Percentiles rank a stretch among this genome's conserved stretches.
phyloP scores from a whole-genome alignment of 2,329 filamentous ascomycete species.

The Myriosclerotinia scirpicola region DNA sequence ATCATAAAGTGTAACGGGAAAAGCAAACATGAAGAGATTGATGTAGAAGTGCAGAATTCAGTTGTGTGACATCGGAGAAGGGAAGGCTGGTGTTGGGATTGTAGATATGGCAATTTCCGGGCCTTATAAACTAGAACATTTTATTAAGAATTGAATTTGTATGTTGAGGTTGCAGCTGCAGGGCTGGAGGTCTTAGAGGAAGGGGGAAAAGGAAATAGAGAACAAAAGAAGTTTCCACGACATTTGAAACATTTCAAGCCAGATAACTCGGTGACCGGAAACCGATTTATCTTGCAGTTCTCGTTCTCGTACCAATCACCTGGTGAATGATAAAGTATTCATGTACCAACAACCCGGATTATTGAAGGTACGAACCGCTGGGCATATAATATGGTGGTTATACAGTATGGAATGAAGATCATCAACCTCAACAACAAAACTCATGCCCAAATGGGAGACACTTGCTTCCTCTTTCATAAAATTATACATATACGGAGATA shows the following conservation, averaged over 20 bases:
- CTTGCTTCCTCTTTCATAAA: neutral
- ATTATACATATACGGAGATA: neutral
- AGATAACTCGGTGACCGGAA: slow-evolving; percentile 7
- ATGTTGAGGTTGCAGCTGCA: neutral
- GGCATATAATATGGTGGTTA: slow-evolving; percentile 2
- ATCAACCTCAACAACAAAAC: neutral
- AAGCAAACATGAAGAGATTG: slow-evolving; percentile 11
- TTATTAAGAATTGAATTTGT: neutral
- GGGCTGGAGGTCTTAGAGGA: neutral
- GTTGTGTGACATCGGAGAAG: neutral
- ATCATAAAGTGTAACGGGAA: slow-evolving; percentile 15
- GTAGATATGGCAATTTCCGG: slow-evolving; percentile 4
- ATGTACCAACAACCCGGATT: slow-evolving; percentile 22
- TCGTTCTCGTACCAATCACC: slow-evolving; percentile 22
- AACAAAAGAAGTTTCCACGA: slow-evolving; percentile 15
- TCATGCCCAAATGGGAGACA: neutral
- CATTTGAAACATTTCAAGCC: slow-evolving; percentile 18
- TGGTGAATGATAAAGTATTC: slow-evolving; percentile 22
- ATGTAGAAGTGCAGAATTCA: slow-evolving; percentile 6
- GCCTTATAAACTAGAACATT: neutral
- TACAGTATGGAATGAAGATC: slow-evolving; percentile 11
- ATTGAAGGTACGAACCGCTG: slow-evolving; percentile 13
- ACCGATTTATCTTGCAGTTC: slow-evolving; percentile 18
- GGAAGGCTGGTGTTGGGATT: slow-evolving; percentile 6
- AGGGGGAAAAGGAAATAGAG: neutral